These are phyloP conservation scores for Prunus mira DNA, from an alignment of 306 rosid species.

Conservation along the genomic window DNA sequence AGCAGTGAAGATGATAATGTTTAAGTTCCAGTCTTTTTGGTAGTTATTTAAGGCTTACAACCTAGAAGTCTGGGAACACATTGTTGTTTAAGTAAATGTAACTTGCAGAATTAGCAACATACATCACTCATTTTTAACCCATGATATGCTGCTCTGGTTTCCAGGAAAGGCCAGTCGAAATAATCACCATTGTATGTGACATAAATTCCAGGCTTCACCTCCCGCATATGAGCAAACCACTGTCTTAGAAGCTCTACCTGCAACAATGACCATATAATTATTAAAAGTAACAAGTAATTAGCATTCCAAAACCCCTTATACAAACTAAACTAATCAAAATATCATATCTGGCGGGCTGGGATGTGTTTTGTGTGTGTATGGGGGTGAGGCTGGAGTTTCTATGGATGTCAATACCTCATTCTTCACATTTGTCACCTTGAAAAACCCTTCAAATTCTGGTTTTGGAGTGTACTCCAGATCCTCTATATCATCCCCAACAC, in stretches of 20 bases:
- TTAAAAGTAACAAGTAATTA: background rate
- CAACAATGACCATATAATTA: conserved; percentile 24
- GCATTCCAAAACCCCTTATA: conserved; percentile 13
- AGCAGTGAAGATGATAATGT: conserved; percentile 15
- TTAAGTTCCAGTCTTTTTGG: background rate
- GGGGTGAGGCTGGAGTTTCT: background rate
- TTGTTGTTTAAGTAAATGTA: conserved; percentile 10
- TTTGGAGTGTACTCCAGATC: conserved; percentile 93
- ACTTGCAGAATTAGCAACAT: conserved; percentile 29
- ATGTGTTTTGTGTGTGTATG: background rate
- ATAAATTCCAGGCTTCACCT: conserved; percentile 93
- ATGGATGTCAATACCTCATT: conserved; percentile 61
- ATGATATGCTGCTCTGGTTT: conserved; percentile 78
- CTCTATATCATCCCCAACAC: conserved; percentile 92
- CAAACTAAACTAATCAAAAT: conserved; percentile 12
- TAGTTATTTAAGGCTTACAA: conserved; percentile 2
- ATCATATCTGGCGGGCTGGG: background rate
- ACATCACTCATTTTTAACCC: conserved; percentile 90
- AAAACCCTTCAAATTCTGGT: conserved; percentile 89
- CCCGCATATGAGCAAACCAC: conserved; percentile 97
- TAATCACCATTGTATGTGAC: conserved; percentile 95
- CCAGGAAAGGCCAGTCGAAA: conserved; percentile 98
- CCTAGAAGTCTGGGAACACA: conserved; percentile 1
- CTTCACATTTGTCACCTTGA: conserved; percentile 84
- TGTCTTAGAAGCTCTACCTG: conserved; percentile 84